These are phyloP conservation scores for Cladosporium sphaerospermum DNA, from an alignment of 2,329 filamentous ascomycete species.

Conservation along the genomic window DNA sequence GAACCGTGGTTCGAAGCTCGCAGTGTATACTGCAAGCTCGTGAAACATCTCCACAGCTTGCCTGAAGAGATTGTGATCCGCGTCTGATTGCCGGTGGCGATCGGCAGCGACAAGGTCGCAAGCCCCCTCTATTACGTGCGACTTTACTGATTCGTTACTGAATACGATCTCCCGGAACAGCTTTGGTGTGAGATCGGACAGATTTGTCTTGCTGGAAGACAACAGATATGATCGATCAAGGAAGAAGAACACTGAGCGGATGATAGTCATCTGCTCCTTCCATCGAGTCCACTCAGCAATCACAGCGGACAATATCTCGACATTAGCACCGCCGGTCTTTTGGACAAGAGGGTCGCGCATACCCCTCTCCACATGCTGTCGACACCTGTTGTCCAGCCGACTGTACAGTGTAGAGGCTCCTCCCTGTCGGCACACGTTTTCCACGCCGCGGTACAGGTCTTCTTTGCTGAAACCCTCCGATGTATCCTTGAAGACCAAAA, in stretches of 20 bases:
- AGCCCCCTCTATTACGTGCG: conserved; percentile 59
- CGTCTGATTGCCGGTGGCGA: conserved; percentile 48
- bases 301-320: conserved; percentile 58
- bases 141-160: conserved; percentile 45
- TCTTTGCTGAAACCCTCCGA: conserved; percentile 65
- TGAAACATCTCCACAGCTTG: conserved; percentile 77
- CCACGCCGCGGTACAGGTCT: conserved; percentile 80
- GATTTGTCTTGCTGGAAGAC: conserved; percentile 62
- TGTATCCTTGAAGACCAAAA: conserved; percentile 62
- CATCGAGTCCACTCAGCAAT: conserved; percentile 67
- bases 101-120: conserved; percentile 72
- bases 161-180: conserved; percentile 65
- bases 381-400: conserved; percentile 60
- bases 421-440: conserved; percentile 81
- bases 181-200: conserved; percentile 73
- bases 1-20: conserved; percentile 71
- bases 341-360: conserved; percentile 56
- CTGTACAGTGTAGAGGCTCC: conserved; percentile 62
- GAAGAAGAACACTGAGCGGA: conserved; percentile 89
- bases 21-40: conserved; percentile 73
- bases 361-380: conserved; percentile 51
- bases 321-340: conserved; percentile 50
- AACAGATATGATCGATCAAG: conserved; percentile 85
- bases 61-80: conserved; percentile 60
- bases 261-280: conserved; percentile 69